Conservation (phyloP, 768 basidiomycete species). For the Lactarius sp. region DNA sequence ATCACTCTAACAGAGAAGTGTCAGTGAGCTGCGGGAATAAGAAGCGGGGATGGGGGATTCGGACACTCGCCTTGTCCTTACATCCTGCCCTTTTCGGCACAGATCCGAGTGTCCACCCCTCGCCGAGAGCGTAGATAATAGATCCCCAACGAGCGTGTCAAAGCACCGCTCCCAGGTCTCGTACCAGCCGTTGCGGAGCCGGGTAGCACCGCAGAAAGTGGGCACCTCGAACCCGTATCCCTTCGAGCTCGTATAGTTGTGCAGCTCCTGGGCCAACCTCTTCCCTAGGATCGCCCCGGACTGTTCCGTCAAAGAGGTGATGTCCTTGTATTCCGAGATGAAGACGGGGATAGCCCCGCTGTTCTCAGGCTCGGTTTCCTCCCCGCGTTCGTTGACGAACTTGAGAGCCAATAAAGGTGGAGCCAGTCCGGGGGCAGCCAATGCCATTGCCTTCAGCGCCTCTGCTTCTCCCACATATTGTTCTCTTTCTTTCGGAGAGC, state of each 20-base stretch:
- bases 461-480: slow-evolving; percentile 67
- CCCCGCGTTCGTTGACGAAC: slow-evolving; percentile 29
- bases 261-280: slow-evolving; percentile 64
- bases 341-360: slow-evolving; percentile 50
- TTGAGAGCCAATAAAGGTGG: slow-evolving; percentile 54
- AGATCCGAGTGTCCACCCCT: slow-evolving; percentile 42
- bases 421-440: slow-evolving; percentile 63
- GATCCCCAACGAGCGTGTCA: slow-evolving; percentile 52
- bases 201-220: slow-evolving; percentile 72
- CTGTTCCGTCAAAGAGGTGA: slow-evolving; percentile 42
- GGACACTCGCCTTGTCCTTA: slow-evolving; percentile 40
- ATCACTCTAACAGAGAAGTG: slow-evolving; percentile 50
- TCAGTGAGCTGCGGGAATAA: background rate
- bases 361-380: slow-evolving; percentile 29
- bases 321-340: slow-evolving; percentile 68
- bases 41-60: background rate
- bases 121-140: slow-evolving; percentile 45
- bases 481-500: slow-evolving; percentile 47
- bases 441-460: slow-evolving; percentile 57
- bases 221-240: slow-evolving; percentile 71
- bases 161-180: slow-evolving; percentile 68
- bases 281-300: slow-evolving; percentile 50
- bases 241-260: slow-evolving; percentile 45
- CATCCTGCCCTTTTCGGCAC: slow-evolving; percentile 46
- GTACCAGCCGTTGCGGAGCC: slow-evolving; percentile 68